phyloP scores from a whole-genome alignment of 2,329 filamentous ascomycete genomes.

The Botrytis aclada region DNA sequence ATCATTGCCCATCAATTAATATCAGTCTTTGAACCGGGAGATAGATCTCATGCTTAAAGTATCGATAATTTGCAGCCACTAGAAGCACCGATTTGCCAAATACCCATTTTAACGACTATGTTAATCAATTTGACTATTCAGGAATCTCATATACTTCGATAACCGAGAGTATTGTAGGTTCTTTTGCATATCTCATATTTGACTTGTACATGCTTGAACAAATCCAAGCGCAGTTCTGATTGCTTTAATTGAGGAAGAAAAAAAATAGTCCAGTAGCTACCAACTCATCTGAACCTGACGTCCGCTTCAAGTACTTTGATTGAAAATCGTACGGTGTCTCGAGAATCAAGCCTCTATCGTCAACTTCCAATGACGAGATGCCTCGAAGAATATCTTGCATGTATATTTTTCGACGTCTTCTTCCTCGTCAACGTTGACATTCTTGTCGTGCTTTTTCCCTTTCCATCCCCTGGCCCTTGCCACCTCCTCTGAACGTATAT shows the following conservation, averaged over 20 bases:
- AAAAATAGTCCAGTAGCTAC: neutral
- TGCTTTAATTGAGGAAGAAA: neutral
- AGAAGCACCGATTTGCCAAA: neutral
- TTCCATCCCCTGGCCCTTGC: neutral
- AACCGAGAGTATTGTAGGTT: neutral
- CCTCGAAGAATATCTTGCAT: neutral
- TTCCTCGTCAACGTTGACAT: neutral
- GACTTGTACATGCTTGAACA: neutral
- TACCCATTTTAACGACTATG: neutral
- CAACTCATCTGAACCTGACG: neutral
- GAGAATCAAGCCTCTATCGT: neutral
- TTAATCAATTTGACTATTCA: neutral
- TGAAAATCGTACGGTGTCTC: neutral
- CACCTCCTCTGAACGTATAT: neutral
- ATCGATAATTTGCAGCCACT: neutral
- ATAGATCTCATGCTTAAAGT: neutral
- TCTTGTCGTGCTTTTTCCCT: neutral
- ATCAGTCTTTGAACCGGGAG: neutral
- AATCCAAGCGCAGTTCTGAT: neutral
- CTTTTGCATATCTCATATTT: neutral
- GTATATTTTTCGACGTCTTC: neutral
- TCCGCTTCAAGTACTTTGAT: neutral
- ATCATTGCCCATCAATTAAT: neutral
- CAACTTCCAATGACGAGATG: neutral
- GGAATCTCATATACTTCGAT: neutral